Conservation (phyloP, 257 asterid species). For the Anisodus acutangulus region DNA sequence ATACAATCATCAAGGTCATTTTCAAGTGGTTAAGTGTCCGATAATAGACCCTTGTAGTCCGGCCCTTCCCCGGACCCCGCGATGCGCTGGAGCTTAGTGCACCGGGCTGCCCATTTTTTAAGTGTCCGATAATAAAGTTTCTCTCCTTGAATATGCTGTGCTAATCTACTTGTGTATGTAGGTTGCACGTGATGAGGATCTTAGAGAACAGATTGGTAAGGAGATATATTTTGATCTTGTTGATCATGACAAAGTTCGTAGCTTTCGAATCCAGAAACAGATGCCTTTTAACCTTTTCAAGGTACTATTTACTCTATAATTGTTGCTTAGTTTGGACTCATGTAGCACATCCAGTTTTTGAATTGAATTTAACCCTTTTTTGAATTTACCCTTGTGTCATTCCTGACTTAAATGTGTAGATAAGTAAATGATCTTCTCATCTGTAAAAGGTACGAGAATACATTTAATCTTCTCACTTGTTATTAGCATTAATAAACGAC, state of each 20-base stretch:
- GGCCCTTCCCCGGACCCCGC: too few relatives aligned
- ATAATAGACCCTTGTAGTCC: neutral
- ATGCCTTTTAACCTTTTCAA: slow-evolving; percentile 78
- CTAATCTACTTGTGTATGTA: slow-evolving; percentile 33
- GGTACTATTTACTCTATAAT: slow-evolving; percentile 48
- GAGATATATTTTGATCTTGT: slow-evolving; percentile 91
- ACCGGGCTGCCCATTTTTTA: neutral
- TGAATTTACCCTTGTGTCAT: neutral
- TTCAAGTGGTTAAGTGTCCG: slow-evolving; percentile 10
- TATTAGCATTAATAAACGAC: neutral
- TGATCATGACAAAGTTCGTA: slow-evolving; percentile 94
- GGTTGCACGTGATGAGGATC: slow-evolving; percentile 98
- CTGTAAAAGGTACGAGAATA: neutral
- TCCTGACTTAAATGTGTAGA: neutral
- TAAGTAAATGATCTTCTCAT: slow-evolving; percentile 13
- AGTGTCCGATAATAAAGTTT: neutral
- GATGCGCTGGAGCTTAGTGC: too few relatives aligned
- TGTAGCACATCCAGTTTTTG: too few relatives aligned
- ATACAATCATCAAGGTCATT: slow-evolving; percentile 87
- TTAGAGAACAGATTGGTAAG: slow-evolving; percentile 91
- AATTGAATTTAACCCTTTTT: neutral
- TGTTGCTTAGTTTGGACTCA: too few relatives aligned
- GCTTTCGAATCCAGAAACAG: slow-evolving; percentile 92
- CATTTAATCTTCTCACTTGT: neutral
- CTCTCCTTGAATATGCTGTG: slow-evolving; percentile 17